Evolutionary conservation across 2,329 filamentous ascomycete species (phyloP), one percentile per base, ranked within the genome.

Genomic region (Colletotrichum sp.): DNA sequence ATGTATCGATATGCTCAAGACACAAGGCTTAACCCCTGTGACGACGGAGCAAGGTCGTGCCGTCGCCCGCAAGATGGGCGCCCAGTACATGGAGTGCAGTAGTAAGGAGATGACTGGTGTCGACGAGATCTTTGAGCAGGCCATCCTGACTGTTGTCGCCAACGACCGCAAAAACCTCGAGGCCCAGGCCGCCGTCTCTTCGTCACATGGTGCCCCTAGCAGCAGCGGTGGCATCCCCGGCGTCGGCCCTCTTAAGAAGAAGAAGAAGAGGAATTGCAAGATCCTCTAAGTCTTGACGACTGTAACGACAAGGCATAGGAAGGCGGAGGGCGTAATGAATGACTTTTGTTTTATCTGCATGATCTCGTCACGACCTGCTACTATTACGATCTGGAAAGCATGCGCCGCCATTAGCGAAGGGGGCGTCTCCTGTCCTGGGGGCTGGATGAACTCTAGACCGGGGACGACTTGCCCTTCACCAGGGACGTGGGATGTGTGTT

Each of bases 1-100:
- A 69, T 99, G 97, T 87, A 98, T 99, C 86, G 97, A 99, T 84
- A 96, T 99, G 84, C 95, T 99, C 86, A 98, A 98, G 88, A 98
- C 96, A 19, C 97, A 99, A 85, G 97, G 97, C 64, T 91, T 99
- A 76, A 99, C 96, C 3, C 97, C 97, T 7, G 96, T 99, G 65
- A 98, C 96, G 2, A 92, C 93, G 67, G 95, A 98, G 81, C 96
- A 99, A 86, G 97, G 96, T 78, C 91, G 94, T 83, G 91, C 92
- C 11, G 96, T 99, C 30, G 96, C 97, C 72, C 92, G 93, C 82
- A 97, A 96, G 87, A 99, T 99, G 97, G 93, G 93, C 78, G 97
- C 97, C 15, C 91, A 93, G 82, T 99, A 99, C 88, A 96, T 98
- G 92, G 97, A 99, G 88, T 99, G 97, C 90, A 98, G 96, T 84